phyloP scores from a whole-genome alignment of 495 filamentous ascomycete species.

The Cetradonia linearis region DNA sequence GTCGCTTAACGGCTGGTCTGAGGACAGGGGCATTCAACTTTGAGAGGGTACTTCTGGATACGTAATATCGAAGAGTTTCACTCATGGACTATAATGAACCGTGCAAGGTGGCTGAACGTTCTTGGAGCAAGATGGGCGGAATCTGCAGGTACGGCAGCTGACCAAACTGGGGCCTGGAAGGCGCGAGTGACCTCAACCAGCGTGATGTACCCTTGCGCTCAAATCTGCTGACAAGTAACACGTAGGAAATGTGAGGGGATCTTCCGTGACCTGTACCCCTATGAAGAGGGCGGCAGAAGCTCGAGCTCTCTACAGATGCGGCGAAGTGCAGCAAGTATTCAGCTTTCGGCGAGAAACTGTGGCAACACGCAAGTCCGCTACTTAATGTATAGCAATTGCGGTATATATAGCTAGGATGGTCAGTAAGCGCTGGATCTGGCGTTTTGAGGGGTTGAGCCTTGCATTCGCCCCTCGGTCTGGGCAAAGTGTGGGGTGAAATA shows the following conservation, averaged over 20 bases:
- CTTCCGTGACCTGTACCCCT: conserved; percentile 3
- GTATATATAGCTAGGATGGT: neutral
- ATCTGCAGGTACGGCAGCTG: conserved; percentile 6
- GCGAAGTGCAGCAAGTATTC: neutral
- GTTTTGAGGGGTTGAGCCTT: conserved; percentile 10
- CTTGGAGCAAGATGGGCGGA: neutral
- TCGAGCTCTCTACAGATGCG: neutral
- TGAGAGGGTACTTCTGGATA: neutral
- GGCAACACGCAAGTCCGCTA: neutral
- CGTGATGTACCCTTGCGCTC: conserved; percentile 8
- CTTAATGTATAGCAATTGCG: neutral
- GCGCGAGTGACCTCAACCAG: conserved; percentile 9
- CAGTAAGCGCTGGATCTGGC: neutral
- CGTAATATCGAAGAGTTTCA: neutral
- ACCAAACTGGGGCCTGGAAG: conserved; percentile 11
- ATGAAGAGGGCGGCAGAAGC: neutral
- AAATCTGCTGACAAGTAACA: neutral
- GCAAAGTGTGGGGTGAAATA: conserved; percentile 3
- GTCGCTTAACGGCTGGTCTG: conserved; percentile 19
- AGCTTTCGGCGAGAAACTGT: conserved; percentile 10
- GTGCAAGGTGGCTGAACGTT: conserved; percentile 6
- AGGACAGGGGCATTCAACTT: conserved; percentile 28
- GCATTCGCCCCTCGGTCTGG: neutral
- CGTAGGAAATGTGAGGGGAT: neutral
- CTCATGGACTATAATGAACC: conserved; percentile 1